phyloP scores from a whole-genome alignment of 2,329 filamentous ascomycete genomes.

The Talaromyces sp. region DNA sequence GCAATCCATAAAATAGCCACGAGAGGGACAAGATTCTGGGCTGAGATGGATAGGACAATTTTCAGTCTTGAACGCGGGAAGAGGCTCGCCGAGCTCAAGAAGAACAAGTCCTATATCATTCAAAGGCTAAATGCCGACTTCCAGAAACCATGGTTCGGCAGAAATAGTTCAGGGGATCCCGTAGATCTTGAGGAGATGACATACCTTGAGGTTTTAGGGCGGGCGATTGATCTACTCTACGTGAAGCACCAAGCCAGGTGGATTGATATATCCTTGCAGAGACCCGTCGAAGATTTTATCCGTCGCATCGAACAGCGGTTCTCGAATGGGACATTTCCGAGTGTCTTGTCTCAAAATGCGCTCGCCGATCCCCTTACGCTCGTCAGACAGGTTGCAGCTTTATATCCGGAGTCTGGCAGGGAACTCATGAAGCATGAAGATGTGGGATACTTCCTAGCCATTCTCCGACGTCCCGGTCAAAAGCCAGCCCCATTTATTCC shows the following conservation, averaged over 20 bases:
- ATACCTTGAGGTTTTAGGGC: slow-evolving; percentile 77
- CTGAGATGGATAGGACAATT: slow-evolving; percentile 98
- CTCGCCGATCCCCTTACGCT: no score
- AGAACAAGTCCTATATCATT: slow-evolving; percentile 85
- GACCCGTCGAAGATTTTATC: slow-evolving; percentile 88
- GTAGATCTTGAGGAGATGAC: slow-evolving; percentile 95
- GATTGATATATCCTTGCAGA: slow-evolving; percentile 80
- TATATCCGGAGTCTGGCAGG: no score
- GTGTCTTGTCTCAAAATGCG: no score
- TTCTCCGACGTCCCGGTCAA: slow-evolving; percentile 85
- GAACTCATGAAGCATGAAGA: no score
- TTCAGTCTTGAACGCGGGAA: slow-evolving; percentile 87
- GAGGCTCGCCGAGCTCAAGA: slow-evolving; percentile 78
- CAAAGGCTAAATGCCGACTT: slow-evolving; percentile 93
- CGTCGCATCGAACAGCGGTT: slow-evolving; percentile 88
- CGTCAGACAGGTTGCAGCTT: no score
- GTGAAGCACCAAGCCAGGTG: slow-evolving; percentile 84
- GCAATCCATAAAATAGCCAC: slow-evolving; percentile 99
- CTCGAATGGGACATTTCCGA: no score
- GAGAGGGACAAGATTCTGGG: slow-evolving; percentile 92
- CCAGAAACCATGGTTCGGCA: slow-evolving; percentile 94
- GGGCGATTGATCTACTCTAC: slow-evolving; percentile 85
- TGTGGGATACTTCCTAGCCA: no score
- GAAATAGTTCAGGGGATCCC: slow-evolving; percentile 70
- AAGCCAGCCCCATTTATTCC: slow-evolving; percentile 97